A percentile compares a stretch with the other conserved stretches of the same genome.
These are phyloP conservation scores for Yamadazyma paraphyllophila DNA, from an alignment of 805 yeast species.

Conservation along the genomic window DNA sequence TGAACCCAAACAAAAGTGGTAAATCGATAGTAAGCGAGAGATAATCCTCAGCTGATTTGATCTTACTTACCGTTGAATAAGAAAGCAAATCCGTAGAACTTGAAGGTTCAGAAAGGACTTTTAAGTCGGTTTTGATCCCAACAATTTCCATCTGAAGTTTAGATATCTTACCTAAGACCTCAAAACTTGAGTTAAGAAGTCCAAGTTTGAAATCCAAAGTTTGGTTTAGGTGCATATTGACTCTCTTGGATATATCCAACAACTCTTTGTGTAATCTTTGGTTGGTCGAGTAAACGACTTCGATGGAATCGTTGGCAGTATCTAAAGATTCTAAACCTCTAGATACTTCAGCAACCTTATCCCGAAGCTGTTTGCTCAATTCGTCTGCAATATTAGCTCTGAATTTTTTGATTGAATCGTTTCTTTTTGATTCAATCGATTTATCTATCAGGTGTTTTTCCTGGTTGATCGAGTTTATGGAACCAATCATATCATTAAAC, in stretches of 20 bases:
- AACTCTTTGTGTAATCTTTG: constrained; percentile 3
- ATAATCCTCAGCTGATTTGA: constrained; percentile 35
- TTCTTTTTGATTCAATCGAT: constrained; percentile 40
- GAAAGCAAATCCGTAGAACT: constrained; percentile 8
- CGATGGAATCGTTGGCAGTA: constrained; percentile 1
- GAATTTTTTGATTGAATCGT: constrained; percentile 32
- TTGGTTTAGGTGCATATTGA: not conserved
- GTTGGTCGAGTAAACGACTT: not conserved
- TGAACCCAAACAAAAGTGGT: constrained; percentile 71
- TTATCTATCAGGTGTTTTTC: constrained; percentile 37
- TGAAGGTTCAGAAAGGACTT: constrained; percentile 20
- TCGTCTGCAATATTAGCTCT: constrained; percentile 15
- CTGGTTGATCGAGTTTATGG: constrained; percentile 36
- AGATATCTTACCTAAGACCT: constrained; percentile 33
- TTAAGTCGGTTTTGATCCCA: constrained; percentile 28
- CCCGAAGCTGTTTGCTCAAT: constrained; percentile 2
- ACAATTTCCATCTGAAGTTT: constrained; percentile 38
- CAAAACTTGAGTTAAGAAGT: constrained; percentile 20
- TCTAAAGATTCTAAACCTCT: constrained; percentile 4
- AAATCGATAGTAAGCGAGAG: constrained; percentile 55
- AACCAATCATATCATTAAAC: constrained; percentile 31
- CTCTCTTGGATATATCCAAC: not conserved
- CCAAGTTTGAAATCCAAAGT: constrained; percentile 25
- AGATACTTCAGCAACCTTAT: constrained; percentile 2
- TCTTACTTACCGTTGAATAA: constrained; percentile 21